phyloP scores from a whole-genome alignment of 495 filamentous ascomycete species.

The Lepraria neglecta region DNA sequence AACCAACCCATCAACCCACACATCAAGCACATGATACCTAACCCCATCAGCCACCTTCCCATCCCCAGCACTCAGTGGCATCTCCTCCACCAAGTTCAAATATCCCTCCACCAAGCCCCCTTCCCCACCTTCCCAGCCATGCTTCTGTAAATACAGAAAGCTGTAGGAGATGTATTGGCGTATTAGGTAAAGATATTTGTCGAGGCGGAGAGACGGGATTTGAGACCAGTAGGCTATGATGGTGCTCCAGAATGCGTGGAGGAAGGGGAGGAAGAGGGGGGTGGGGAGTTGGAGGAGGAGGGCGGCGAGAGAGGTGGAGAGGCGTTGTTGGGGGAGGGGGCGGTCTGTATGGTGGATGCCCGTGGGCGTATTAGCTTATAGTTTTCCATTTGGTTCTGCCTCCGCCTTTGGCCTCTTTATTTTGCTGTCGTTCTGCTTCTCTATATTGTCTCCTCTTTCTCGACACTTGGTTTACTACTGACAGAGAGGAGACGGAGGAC shows the following conservation, averaged over 20 bases:
- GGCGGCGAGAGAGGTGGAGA: slow-evolving; percentile 74
- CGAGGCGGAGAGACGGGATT: slow-evolving; percentile 80
- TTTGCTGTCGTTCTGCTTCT: too few relatives aligned
- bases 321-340: slow-evolving; percentile 75
- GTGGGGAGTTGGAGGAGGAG: slow-evolving; percentile 61
- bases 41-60: slow-evolving; percentile 67
- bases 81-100: slow-evolving; percentile 30
- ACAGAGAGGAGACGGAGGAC: slow-evolving; percentile 13
- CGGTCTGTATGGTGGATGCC: slow-evolving; percentile 92
- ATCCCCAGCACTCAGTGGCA: slow-evolving; percentile 43
- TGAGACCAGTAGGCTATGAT: slow-evolving; percentile 72
- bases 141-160: slow-evolving; percentile 31
- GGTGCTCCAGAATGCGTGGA: slow-evolving; percentile 82
- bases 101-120: slow-evolving; percentile 30
- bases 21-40: slow-evolving; percentile 80
- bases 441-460: too few relatives aligned
- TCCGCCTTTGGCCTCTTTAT: too few relatives aligned
- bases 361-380: too few relatives aligned
- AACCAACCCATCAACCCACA: slow-evolving; percentile 83
- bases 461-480: too few relatives aligned
- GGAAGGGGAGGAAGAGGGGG: slow-evolving; percentile 55
- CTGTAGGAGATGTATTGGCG: slow-evolving; percentile 65
- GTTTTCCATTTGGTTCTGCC: too few relatives aligned
- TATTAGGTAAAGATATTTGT: slow-evolving; percentile 87
- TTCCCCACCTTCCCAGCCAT: slow-evolving; percentile 32